phyloP scores from a whole-genome alignment of 164 flowering plant species.

The Taxillus chinensis region DNA sequence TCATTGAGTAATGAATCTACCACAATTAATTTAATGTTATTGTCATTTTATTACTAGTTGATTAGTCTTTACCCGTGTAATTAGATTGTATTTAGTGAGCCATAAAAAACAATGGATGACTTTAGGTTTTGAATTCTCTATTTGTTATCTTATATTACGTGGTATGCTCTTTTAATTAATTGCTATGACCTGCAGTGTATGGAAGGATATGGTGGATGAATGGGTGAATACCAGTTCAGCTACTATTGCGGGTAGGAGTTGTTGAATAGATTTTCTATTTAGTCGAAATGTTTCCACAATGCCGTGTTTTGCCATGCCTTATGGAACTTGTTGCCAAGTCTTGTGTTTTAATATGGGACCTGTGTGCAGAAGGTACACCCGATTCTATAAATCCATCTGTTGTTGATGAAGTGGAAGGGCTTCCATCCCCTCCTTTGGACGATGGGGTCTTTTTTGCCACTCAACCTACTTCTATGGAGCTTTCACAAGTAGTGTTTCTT shows the following conservation, averaged over 20 bases:
- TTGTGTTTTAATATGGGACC: not conserved
- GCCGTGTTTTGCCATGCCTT: not conserved
- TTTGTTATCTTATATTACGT: too few species aligned
- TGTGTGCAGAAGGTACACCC: constrained; percentile 46
- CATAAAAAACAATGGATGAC: too few species aligned
- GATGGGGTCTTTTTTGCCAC: constrained; percentile 61
- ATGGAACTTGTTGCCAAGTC: not conserved
- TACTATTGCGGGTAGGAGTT: constrained; percentile 29
- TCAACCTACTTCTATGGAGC: constrained; percentile 48
- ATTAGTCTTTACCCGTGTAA: too few species aligned
- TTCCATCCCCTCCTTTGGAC: constrained; percentile 91
- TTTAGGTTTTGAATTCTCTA: too few species aligned
- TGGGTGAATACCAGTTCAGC: constrained; percentile 51
- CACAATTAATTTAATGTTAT: not conserved
- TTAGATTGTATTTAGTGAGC: too few species aligned
- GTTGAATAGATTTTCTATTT: not conserved
- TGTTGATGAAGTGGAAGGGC: constrained; percentile 64
- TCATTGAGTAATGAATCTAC: constrained; percentile 44
- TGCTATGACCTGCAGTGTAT: constrained; percentile 36
- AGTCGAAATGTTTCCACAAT: not conserved
- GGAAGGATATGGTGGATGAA: constrained; percentile 75
- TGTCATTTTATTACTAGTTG: not conserved
- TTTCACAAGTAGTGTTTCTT: constrained; percentile 42
- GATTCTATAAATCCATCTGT: constrained; percentile 75
- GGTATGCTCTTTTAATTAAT: not conserved